Evolutionary conservation across 768 basidiomycete species (phyloP).

Genomic region (Sporobolomyces roseus): DNA sequence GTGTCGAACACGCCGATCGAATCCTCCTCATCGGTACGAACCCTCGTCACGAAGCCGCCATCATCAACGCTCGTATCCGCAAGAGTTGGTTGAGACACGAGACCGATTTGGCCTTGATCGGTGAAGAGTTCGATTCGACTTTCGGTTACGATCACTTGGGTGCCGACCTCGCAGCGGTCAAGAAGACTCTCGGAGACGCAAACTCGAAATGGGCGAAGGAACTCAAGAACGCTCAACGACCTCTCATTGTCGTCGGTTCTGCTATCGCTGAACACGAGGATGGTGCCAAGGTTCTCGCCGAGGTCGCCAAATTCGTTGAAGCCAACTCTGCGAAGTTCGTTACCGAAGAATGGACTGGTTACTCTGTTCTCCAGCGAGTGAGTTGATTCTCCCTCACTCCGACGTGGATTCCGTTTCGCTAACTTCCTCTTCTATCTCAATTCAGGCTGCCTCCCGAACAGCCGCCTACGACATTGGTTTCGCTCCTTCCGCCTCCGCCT

Average conservation of each 20-base stretch:
- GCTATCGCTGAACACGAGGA: constrained; percentile 79
- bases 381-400: constrained; percentile 44
- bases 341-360: constrained; percentile 92
- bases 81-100: constrained; percentile 86
- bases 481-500: constrained; percentile 73
- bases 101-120: constrained; percentile 82
- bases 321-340: constrained; percentile 68
- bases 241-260: constrained; percentile 88
- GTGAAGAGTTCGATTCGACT: constrained; percentile 82
- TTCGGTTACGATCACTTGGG: constrained; percentile 94
- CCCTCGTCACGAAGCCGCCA: constrained; percentile 93
- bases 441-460: constrained; percentile 79
- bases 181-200: constrained; percentile 67
- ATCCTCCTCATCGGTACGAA: constrained; percentile 94
- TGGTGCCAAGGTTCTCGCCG: constrained; percentile 70
- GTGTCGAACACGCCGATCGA: constrained; percentile 82
- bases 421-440: background rate
- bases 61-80: constrained; percentile 92
- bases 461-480: constrained; percentile 96
- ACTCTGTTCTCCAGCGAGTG: constrained; percentile 86
- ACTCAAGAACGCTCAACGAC: constrained; percentile 83
- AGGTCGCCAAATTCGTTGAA: constrained; percentile 73
- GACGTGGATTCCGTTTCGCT: background rate
- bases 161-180: constrained; percentile 65
- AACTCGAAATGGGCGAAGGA: constrained; percentile 65